Conservation (phyloP, 176 grass and related monocot species). For the Thinopyrum elongatum region DNA sequence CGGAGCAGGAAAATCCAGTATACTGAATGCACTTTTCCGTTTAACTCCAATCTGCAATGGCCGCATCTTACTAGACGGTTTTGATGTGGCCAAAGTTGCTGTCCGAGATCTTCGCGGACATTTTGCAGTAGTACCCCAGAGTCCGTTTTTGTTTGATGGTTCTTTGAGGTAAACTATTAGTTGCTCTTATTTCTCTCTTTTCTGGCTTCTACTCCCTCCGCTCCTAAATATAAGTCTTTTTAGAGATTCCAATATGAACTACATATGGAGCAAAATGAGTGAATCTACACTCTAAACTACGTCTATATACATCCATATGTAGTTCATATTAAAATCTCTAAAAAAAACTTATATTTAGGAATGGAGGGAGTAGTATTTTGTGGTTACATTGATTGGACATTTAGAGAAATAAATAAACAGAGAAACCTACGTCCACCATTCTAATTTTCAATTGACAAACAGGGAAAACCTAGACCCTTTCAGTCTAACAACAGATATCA, state of each 20-base stretch:
- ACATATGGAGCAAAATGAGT: no score
- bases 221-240: no score
- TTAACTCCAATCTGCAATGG: conserved; percentile 73
- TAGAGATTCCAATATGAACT: no score
- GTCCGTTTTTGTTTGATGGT: conserved; percentile 84
- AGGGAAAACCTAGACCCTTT: conserved; percentile 97
- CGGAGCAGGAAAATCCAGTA: conserved; percentile 95
- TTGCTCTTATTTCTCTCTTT: conserved; percentile 27
- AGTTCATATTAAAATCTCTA: no score
- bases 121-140: conserved; percentile 92
- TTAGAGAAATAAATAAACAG: background rate
- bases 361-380: no score
- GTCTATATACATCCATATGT: no score
- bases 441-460: background rate
- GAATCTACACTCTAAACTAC: no score
- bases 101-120: conserved; percentile 64
- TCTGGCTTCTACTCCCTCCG: background rate
- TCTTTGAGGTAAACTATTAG: conserved; percentile 63
- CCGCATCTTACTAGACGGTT: conserved; percentile 67
- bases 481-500: conserved; percentile 45
- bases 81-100: conserved; percentile 66
- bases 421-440: background rate
- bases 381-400: background rate
- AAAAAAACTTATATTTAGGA: no score
- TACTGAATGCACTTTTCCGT: conserved; percentile 85